These are phyloP conservation scores for Stenogyne calaminthoides DNA, from an alignment of 305 asterid species.

Conservation along the genomic window DNA sequence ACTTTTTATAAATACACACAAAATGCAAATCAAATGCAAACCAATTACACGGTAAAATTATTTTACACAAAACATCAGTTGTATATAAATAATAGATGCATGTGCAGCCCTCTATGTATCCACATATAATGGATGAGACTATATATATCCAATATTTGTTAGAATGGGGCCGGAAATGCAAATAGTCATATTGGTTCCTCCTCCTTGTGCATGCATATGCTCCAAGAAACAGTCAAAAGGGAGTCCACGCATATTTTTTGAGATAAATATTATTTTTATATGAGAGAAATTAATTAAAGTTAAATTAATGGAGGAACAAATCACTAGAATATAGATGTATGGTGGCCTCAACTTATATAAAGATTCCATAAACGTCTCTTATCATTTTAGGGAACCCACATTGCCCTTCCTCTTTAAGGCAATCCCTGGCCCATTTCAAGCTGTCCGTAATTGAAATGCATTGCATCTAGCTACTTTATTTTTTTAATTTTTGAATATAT, in stretches of 20 bases:
- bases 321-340: constrained; percentile 14
- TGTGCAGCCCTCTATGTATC: not conserved
- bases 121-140: not conserved
- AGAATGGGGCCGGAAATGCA: constrained; percentile 34
- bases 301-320: not conserved
- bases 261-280: not conserved
- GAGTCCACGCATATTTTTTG: constrained; percentile 34
- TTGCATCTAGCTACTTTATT: constrained; percentile 43
- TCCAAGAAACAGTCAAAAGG: constrained; percentile 61
- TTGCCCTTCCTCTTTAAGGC: constrained; percentile 48
- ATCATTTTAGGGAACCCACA: constrained; percentile 43
- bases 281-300: constrained; percentile 22
- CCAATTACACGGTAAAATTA: too few species aligned
- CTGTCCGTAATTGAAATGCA: constrained; percentile 55
- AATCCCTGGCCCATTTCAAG: constrained; percentile 55
- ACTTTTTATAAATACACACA: too few species aligned
- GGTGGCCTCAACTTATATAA: constrained; percentile 25
- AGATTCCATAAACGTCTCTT: constrained; percentile 28
- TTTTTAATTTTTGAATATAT: not conserved
- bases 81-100: not conserved
- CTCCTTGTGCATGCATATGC: constrained; percentile 60
- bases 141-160: constrained; percentile 49
- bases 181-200: constrained; percentile 17
- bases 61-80: too few species aligned
- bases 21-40: too few species aligned